phyloP scores from a whole-genome alignment of 768 basidiomycete genomes.

The Kwoniella sp. region DNA sequence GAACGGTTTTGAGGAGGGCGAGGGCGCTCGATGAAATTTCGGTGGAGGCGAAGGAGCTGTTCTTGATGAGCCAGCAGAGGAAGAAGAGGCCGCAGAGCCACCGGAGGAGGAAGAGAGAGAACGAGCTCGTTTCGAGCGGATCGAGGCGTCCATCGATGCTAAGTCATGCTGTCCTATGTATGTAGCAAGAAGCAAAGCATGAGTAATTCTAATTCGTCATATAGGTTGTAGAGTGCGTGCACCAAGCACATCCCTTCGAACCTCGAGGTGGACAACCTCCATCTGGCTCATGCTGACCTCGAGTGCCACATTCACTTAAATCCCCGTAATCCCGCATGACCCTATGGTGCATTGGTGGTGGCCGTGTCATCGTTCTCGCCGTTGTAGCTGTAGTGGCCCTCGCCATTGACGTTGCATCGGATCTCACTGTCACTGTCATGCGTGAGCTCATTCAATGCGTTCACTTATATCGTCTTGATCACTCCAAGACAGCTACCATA shows the following conservation, averaged over 20 bases:
- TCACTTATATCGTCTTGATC: too few species aligned
- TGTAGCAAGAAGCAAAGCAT: not conserved
- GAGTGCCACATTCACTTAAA: constrained; percentile 28
- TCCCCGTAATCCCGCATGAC: constrained; percentile 20
- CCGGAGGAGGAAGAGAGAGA: constrained; percentile 20
- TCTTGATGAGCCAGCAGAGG: not conserved
- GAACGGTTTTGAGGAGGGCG: constrained; percentile 15
- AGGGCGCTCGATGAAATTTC: constrained; percentile 36
- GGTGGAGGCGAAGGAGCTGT: constrained; percentile 30
- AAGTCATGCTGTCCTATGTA: constrained; percentile 1
- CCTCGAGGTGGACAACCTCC: constrained; percentile 18
- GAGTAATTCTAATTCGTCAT: not conserved
- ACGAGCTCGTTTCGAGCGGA: constrained; percentile 14
- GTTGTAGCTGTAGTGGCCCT: too few species aligned
- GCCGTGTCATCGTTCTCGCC: not conserved
- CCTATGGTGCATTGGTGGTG: not conserved
- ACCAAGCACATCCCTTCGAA: too few species aligned
- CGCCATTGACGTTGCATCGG: constrained; percentile 3
- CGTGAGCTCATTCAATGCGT: not conserved
- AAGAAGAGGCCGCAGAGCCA: constrained; percentile 2
- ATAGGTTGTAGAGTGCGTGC: not conserved
- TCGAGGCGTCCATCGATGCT: constrained; percentile 11
- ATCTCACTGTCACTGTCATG: not conserved
- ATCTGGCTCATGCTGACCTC: not conserved
- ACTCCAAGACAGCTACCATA: not conserved